Conservation (phyloP, 768 basidiomycete species). For the Amanita thiersii region DNA sequence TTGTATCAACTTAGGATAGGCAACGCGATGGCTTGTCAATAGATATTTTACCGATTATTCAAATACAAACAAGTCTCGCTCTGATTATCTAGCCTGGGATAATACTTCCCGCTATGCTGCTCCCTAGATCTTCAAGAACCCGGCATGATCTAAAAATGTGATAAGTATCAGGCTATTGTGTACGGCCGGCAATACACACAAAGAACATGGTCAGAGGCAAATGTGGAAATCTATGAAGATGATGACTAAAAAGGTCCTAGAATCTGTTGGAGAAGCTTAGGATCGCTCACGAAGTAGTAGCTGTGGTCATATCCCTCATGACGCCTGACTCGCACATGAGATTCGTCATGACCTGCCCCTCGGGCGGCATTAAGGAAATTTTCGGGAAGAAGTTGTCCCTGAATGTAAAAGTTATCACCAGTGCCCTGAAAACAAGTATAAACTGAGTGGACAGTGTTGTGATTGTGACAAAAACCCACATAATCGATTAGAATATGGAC, state of each 20-base stretch:
- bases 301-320: conserved; percentile 86
- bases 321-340: conserved; percentile 68
- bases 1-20: conserved; percentile 45
- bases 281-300: conserved; percentile 69
- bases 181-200: conserved; percentile 42
- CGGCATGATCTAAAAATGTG: conserved; percentile 65
- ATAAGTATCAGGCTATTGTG: conserved; percentile 6
- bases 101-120: conserved; percentile 11
- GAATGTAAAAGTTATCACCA: conserved; percentile 73
- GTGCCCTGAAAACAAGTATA: conserved; percentile 47
- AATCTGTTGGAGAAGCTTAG: not conserved
- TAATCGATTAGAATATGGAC: conserved; percentile 84
- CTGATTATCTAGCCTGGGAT: not conserved
- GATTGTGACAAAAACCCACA: conserved; percentile 31
- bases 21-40: not conserved
- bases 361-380: conserved; percentile 78
- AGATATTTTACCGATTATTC: conserved; percentile 3
- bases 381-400: conserved; percentile 86
- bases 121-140: conserved; percentile 52
- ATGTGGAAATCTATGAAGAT: conserved; percentile 72
- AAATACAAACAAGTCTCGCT: not conserved
- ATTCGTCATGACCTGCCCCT: conserved; percentile 61
- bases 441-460: not conserved
- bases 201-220: conserved; percentile 81
- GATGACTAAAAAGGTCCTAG: not conserved